A percentile compares a stretch with the other conserved stretches of the same genome.
These are phyloP conservation scores for Clarireedia sp. DNA, from an alignment of 2,329 filamentous ascomycete species.

Conservation along the genomic window DNA sequence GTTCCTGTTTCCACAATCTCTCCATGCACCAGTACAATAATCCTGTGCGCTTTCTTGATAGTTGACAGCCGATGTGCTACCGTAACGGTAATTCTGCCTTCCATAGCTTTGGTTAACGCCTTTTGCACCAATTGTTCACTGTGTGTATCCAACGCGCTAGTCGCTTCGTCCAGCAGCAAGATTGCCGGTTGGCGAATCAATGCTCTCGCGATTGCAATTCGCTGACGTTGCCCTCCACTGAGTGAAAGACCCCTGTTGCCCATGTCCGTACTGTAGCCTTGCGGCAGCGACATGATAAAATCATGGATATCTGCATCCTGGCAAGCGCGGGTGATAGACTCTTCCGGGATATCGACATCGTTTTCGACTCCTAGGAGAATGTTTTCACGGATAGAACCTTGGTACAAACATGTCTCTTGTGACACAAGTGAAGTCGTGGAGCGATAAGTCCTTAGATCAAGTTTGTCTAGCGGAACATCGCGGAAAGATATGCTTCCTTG, in stretches of 20 bases:
- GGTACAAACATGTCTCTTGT: conserved; percentile 46
- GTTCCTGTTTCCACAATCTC: conserved; percentile 14
- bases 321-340: conserved; percentile 47
- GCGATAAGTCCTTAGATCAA: not conserved
- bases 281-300: conserved; percentile 42
- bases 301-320: conserved; percentile 43
- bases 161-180: conserved; percentile 74
- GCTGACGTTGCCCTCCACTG: conserved; percentile 87
- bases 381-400: conserved; percentile 56
- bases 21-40: conserved; percentile 15
- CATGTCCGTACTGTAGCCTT: conserved; percentile 70
- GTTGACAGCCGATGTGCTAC: conserved; percentile 71
- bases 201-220: conserved; percentile 80
- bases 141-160: conserved; percentile 66
- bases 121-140: conserved; percentile 71
- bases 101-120: conserved; percentile 40
- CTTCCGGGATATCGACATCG: conserved; percentile 17
- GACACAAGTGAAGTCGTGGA: conserved; percentile 32
- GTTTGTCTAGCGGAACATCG: not conserved
- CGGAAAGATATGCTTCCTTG: not conserved
- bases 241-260: conserved; percentile 78
- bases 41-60: conserved; percentile 43
- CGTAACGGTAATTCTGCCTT: conserved; percentile 58
- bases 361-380: conserved; percentile 46
- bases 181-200: conserved; percentile 80